These are phyloP conservation scores for Chimonanthus salicifolius DNA, from an alignment of 164 flowering plant genomes.

Conservation along the genomic window DNA sequence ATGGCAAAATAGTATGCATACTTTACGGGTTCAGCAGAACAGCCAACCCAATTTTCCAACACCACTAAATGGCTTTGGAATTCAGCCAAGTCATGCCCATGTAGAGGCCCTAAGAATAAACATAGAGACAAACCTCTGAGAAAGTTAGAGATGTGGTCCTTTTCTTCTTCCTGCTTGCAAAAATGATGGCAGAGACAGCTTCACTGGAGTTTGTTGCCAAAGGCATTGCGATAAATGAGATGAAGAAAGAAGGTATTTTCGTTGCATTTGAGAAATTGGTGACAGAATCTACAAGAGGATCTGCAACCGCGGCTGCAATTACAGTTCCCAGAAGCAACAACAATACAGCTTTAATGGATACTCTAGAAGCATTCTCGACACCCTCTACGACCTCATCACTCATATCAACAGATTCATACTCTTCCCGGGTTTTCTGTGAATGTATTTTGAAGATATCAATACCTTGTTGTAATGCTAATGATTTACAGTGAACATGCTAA, in stretches of 20 bases:
- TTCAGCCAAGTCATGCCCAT: neutral
- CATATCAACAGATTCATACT: conserved; percentile 36
- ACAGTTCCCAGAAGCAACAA: conserved; percentile 56
- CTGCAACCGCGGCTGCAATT: conserved; percentile 80
- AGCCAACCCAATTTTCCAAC: too few relatives aligned
- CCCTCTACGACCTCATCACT: conserved; percentile 22
- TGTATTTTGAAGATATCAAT: neutral
- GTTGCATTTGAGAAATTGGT: conserved; percentile 75
- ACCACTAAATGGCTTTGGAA: too few relatives aligned
- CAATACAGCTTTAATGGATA: conserved; percentile 48
- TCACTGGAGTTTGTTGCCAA: conserved; percentile 92
- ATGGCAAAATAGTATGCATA: neutral
- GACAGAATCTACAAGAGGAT: conserved; percentile 85
- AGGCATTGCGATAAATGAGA: conserved; percentile 80
- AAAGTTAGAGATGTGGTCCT: conserved; percentile 77
- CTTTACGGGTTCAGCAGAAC: too few relatives aligned
- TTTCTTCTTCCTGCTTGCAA: conserved; percentile 58
- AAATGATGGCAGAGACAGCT: conserved; percentile 78
- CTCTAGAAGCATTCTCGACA: conserved; percentile 32
- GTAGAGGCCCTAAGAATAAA: neutral
- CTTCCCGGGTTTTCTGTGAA: conserved; percentile 47
- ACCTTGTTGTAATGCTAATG: neutral
- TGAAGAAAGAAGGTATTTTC: conserved; percentile 81
- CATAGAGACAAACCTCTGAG: conserved; percentile 60
- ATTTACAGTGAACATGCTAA: neutral